These are phyloP conservation scores for Candida coleopterorum DNA, from an alignment of 805 yeast genomes.

Conservation along the genomic window DNA sequence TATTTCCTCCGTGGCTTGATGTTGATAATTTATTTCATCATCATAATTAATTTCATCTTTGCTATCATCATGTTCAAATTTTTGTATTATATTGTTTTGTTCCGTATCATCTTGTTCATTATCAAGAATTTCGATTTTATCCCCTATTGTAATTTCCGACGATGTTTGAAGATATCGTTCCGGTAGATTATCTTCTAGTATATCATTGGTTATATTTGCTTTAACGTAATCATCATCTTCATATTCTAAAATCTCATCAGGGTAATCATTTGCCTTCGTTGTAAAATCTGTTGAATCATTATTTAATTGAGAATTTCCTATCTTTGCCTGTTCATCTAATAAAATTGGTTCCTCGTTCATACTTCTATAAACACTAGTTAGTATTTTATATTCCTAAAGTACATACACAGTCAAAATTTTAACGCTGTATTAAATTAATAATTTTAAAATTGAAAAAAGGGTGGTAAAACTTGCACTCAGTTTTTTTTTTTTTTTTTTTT, in stretches of 20 bases:
- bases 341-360: constrained; percentile 1
- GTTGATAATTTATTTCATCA: too few species aligned
- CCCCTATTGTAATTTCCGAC: constrained; percentile 18
- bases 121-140: constrained; percentile 1
- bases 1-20: too few species aligned
- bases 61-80: background rate
- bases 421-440: background rate
- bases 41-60: too few species aligned
- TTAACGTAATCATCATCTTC: constrained; percentile 8
- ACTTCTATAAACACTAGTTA: background rate
- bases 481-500: background rate
- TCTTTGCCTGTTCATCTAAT: background rate
- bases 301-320: constrained; percentile 3
- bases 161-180: constrained; percentile 22
- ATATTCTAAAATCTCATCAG: constrained; percentile 3
- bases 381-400: background rate
- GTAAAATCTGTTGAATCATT: background rate
- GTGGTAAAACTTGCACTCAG: background rate
- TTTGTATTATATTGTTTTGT: too few species aligned
- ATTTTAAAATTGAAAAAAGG: background rate
- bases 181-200: constrained; percentile 17
- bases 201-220: background rate
- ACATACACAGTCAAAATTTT: background rate
- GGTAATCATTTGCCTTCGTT: background rate
- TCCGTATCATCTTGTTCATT: background rate